A percentile compares a stretch with the other conserved stretches of the same genome.
These are phyloP conservation scores for Globisporangium uncinulatum DNA, from an alignment of 352 stramenopile species.

Conservation along the genomic window DNA sequence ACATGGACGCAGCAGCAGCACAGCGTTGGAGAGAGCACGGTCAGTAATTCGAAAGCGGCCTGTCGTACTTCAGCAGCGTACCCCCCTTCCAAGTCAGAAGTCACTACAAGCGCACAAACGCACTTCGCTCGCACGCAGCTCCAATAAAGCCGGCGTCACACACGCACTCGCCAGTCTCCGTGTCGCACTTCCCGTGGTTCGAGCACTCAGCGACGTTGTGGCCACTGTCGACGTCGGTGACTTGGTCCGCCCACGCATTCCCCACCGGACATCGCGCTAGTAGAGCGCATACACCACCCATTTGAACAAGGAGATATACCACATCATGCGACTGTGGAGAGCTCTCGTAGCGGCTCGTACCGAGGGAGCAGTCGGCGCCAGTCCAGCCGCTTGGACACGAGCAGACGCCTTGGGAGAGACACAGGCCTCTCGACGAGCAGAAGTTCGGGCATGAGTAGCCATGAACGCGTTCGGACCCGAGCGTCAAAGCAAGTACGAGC, in stretches of 20 bases:
- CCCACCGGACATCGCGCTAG: constrained; percentile 57
- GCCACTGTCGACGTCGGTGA: constrained; percentile 46
- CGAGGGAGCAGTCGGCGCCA: constrained; percentile 55
- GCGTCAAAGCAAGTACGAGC: neutral
- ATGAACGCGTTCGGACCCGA: neutral
- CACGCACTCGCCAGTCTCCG: constrained; percentile 45
- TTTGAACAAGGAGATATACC: neutral
- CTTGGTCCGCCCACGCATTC: constrained; percentile 65
- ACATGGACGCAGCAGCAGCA: neutral
- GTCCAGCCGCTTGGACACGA: constrained; percentile 39
- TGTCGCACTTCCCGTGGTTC: constrained; percentile 71
- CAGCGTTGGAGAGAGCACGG: too few species aligned
- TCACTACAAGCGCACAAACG: constrained; percentile 1
- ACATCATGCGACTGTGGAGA: neutral
- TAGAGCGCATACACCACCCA: too few species aligned
- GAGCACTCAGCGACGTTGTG: constrained; percentile 88
- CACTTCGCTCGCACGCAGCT: constrained; percentile 71
- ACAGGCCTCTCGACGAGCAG: constrained; percentile 66
- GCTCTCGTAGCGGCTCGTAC: constrained; percentile 10
- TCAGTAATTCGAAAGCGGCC: too few species aligned
- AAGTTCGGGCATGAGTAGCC: constrained; percentile 63
- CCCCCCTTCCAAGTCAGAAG: neutral
- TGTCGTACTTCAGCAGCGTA: too few species aligned
- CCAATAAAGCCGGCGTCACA: constrained; percentile 75
- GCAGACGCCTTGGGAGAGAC: constrained; percentile 47